These are phyloP conservation scores for Globisporangium takayamanum DNA, from an alignment of 352 stramenopile genomes.

Conservation along the genomic window DNA sequence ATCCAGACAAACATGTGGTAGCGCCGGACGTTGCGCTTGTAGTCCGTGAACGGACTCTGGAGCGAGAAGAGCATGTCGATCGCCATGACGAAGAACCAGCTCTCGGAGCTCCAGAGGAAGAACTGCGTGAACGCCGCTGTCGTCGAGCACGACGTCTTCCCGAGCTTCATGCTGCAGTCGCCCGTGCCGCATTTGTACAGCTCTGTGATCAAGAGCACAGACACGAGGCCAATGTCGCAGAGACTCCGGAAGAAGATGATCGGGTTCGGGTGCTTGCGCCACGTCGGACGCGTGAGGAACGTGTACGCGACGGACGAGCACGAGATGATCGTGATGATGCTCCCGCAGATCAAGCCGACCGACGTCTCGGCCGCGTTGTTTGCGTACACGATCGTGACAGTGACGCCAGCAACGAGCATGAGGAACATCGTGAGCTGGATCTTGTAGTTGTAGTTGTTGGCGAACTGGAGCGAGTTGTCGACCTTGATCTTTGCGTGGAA, in stretches of 20 bases:
- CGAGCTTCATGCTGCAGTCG: conserved; percentile 30
- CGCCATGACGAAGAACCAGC: conserved; percentile 87
- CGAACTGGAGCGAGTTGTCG: conserved; percentile 79
- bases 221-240: conserved; percentile 76
- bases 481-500: conserved; percentile 86
- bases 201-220: conserved; percentile 70
- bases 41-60: conserved; percentile 85
- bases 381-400: conserved; percentile 50
- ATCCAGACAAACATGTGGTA: conserved; percentile 83
- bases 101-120: conserved; percentile 84
- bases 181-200: conserved; percentile 69
- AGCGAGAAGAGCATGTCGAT: conserved; percentile 84
- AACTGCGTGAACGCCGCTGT: conserved; percentile 80
- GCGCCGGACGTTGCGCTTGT: conserved; percentile 77
- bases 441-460: conserved; percentile 89
- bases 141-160: conserved; percentile 39
- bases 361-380: conserved; percentile 48
- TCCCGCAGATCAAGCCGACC: conserved; percentile 67
- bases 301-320: conserved; percentile 71
- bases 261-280: conserved; percentile 84
- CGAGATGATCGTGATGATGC: conserved; percentile 72
- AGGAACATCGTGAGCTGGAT: conserved; percentile 79
- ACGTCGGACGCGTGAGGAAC: conserved; percentile 67
- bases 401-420: conserved; percentile 50
- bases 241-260: conserved; percentile 85